phyloP scores from a whole-genome alignment of 495 filamentous ascomycete species.

The Extremus antarcticus region DNA sequence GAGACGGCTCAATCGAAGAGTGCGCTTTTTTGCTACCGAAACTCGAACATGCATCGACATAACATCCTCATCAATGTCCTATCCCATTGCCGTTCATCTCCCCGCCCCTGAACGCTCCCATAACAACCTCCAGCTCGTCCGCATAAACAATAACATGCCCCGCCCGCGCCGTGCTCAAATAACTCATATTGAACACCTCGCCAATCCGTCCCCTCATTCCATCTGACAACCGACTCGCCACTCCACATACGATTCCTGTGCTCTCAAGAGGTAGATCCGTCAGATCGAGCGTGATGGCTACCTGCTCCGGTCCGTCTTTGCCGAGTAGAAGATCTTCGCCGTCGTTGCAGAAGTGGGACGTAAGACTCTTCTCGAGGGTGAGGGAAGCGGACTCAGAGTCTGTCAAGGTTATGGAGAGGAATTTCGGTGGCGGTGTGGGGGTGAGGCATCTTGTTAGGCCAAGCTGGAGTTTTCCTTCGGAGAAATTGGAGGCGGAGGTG shows the following conservation, averaged over 20 bases:
- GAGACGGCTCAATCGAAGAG: no score
- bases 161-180: conserved; percentile 77
- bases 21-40: no score
- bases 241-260: conserved; percentile 68
- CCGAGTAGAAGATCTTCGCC: conserved; percentile 58
- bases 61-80: no score
- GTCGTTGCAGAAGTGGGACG: conserved; percentile 45
- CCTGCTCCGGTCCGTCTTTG: conserved; percentile 64
- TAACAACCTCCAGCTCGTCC: conserved; percentile 57
- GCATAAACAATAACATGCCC: conserved; percentile 80
- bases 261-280: conserved; percentile 72
- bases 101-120: conserved; percentile 47
- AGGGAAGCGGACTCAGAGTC: conserved; percentile 74
- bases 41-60: no score
- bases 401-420: conserved; percentile 78
- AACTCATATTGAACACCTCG: conserved; percentile 71
- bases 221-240: conserved; percentile 51
- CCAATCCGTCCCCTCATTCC: conserved; percentile 17
- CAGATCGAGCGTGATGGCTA: conserved; percentile 85
- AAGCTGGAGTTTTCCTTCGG: conserved; percentile 50
- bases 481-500: conserved; percentile 21
- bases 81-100: no score
- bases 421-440: conserved; percentile 51
- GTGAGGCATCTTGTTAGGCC: conserved; percentile 59
- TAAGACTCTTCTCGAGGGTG: conserved; percentile 63